phyloP scores from a whole-genome alignment of 1,284 basidiomycete species.

The Apiotrichum sp. region DNA sequence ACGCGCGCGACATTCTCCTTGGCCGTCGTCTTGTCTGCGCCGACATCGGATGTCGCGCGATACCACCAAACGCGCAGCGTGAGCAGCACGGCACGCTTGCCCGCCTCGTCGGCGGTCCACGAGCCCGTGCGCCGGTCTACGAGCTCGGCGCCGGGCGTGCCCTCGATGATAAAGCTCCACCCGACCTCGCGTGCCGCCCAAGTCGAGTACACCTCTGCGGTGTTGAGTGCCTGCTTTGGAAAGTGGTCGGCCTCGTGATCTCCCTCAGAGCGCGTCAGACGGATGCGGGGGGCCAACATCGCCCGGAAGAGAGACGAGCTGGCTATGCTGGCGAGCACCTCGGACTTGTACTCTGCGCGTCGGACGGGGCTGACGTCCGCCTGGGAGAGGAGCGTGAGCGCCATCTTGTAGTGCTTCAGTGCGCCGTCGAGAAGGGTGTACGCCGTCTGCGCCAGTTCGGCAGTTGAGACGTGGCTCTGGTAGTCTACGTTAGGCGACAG shows the following conservation, averaged over 20 bases:
- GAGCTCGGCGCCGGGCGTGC: constrained; percentile 29
- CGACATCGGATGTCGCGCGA: constrained; percentile 19
- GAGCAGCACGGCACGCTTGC: constrained; percentile 39
- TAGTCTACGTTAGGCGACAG: constrained; percentile 24
- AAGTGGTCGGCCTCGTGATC: constrained; percentile 1
- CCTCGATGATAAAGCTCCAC: constrained; percentile 46
- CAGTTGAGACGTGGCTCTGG: constrained; percentile 24
- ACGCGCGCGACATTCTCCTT: constrained; percentile 41
- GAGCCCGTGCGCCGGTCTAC: constrained; percentile 37
- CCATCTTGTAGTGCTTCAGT: constrained; percentile 42
- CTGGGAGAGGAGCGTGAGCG: constrained; percentile 33
- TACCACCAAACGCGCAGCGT: constrained; percentile 43
- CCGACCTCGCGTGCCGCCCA: constrained; percentile 47
- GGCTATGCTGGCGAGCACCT: constrained; percentile 35
- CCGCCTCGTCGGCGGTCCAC: constrained; percentile 38
- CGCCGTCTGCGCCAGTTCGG: constrained; percentile 32
- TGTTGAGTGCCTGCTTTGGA: constrained; percentile 27
- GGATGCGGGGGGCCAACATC: constrained; percentile 25
- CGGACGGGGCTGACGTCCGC: constrained; percentile 24
- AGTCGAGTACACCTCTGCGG: constrained; percentile 44
- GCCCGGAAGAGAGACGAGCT: constrained; percentile 37
- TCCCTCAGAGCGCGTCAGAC: constrained; percentile 9
- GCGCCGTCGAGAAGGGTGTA: constrained; percentile 38
- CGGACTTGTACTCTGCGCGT: constrained; percentile 34
- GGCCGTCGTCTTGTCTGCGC: constrained; percentile 24